phyloP scores from a whole-genome alignment of 129 eudicot genomes.

The Scalesia atractyloides region DNA sequence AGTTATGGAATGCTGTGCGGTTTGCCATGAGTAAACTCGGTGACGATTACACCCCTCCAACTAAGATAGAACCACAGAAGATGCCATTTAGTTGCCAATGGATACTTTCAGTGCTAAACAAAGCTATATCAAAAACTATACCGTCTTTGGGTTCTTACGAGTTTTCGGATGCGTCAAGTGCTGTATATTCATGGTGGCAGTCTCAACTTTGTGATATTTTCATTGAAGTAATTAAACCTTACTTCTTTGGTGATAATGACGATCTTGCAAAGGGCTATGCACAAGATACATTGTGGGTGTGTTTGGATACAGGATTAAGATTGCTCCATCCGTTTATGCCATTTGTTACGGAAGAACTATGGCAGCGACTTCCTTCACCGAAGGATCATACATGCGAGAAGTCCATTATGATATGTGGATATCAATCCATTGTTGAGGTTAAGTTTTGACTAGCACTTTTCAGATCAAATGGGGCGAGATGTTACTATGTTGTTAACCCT shows the following conservation, averaged over 20 bases:
- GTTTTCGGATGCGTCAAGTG: conserved; percentile 92
- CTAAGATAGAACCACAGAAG: conserved; percentile 37
- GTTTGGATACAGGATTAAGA: conserved; percentile 79
- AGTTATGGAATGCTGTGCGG: conserved; percentile 88
- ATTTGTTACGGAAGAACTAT: conserved; percentile 83
- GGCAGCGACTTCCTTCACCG: conserved; percentile 93
- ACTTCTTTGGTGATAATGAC: conserved; percentile 59
- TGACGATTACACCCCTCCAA: conserved; percentile 76
- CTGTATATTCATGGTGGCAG: conserved; percentile 90
- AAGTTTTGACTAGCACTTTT: background rate
- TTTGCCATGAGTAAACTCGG: conserved; percentile 96
- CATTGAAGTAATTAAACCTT: conserved; percentile 85
- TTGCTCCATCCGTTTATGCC: conserved; percentile 98
- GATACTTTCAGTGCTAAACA: conserved; percentile 88
- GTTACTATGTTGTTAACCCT: background rate
- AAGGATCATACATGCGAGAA: conserved; percentile 56
- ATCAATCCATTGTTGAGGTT: conserved; percentile 72
- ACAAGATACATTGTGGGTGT: conserved; percentile 79
- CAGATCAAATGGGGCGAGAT: conserved; percentile 3
- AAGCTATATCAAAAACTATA: conserved; percentile 68
- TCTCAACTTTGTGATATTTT: conserved; percentile 84
- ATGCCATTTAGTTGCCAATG: conserved; percentile 92
- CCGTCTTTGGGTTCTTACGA: conserved; percentile 66
- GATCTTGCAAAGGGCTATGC: conserved; percentile 58
- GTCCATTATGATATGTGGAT: conserved; percentile 77